These are phyloP conservation scores for Suhomyces pyralidae DNA, from an alignment of 805 yeast species.

Conservation along the genomic window DNA sequence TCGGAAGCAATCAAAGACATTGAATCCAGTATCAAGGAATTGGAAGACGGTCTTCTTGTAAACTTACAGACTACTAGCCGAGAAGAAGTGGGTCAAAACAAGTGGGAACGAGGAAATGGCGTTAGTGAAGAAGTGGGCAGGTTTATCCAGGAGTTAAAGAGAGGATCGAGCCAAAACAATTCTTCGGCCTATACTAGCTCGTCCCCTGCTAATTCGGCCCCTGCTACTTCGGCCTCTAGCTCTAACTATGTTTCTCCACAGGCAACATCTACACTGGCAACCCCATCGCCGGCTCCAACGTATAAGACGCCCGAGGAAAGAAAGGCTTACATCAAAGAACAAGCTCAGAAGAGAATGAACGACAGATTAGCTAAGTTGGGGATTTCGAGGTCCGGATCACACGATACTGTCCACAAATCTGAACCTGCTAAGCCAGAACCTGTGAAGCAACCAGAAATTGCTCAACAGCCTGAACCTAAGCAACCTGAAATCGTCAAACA, in stretches of 20 bases:
- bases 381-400: conserved; percentile 42
- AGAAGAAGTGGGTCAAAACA: conserved; percentile 53
- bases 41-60: conserved; percentile 49
- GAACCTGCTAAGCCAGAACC: conserved; percentile 2
- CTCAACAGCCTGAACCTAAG: background rate
- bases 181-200: background rate
- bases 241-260: background rate
- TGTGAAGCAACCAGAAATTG: background rate
- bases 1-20: conserved; percentile 66
- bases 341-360: conserved; percentile 71
- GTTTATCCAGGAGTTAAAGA: conserved; percentile 56
- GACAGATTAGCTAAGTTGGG: conserved; percentile 83
- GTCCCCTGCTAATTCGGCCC: too few species aligned
- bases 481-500: too few species aligned
- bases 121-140: conserved; percentile 59
- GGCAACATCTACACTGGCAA: conserved; percentile 8
- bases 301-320: conserved; percentile 60
- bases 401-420: conserved; percentile 3
- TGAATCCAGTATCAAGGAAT: conserved; percentile 62
- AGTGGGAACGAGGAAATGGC: conserved; percentile 83
- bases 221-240: conserved; percentile 6
- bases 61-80: conserved; percentile 39
- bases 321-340: conserved; percentile 78
- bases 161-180: background rate
- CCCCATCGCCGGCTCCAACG: conserved; percentile 7